These are phyloP conservation scores for Lathyrus sativus DNA, from an alignment of 306 rosid genomes.

Conservation along the genomic window DNA sequence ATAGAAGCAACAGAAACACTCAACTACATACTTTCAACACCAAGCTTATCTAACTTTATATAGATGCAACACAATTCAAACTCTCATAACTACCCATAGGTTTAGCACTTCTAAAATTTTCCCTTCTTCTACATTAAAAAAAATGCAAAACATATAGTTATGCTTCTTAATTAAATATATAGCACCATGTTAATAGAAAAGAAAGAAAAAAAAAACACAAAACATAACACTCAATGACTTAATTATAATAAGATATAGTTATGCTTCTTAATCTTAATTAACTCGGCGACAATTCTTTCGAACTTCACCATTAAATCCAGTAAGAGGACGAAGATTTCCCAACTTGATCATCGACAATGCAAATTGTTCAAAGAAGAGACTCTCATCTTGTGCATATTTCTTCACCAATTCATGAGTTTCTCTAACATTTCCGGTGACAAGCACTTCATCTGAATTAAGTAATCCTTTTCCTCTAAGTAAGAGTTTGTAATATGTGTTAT, in stretches of 20 bases:
- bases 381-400: slow-evolving; percentile 60
- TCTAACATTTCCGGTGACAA: slow-evolving; percentile 54
- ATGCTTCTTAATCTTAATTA: slow-evolving; percentile 41
- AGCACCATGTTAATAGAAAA: too few relatives aligned
- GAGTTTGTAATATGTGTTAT: slow-evolving; percentile 70
- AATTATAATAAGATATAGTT: not conserved
- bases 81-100: not conserved
- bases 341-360: slow-evolving; percentile 77
- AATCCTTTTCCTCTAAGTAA: slow-evolving; percentile 70
- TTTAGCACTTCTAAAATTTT: not conserved
- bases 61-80: slow-evolving; percentile 25
- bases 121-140: not conserved
- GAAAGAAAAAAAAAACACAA: too few relatives aligned
- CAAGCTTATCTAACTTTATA: slow-evolving; percentile 21
- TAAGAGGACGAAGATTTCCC: slow-evolving; percentile 73
- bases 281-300: slow-evolving; percentile 66
- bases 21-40: not conserved
- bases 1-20: not conserved
- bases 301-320: slow-evolving; percentile 68
- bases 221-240: not conserved
- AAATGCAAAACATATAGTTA: not conserved
- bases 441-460: slow-evolving; percentile 76
- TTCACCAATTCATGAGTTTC: slow-evolving; percentile 54
- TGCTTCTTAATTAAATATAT: slow-evolving; percentile 12
- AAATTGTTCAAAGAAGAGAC: slow-evolving; percentile 70